phyloP scores from a whole-genome alignment of 352 stramenopile genomes.

The Pythium graminicola region DNA sequence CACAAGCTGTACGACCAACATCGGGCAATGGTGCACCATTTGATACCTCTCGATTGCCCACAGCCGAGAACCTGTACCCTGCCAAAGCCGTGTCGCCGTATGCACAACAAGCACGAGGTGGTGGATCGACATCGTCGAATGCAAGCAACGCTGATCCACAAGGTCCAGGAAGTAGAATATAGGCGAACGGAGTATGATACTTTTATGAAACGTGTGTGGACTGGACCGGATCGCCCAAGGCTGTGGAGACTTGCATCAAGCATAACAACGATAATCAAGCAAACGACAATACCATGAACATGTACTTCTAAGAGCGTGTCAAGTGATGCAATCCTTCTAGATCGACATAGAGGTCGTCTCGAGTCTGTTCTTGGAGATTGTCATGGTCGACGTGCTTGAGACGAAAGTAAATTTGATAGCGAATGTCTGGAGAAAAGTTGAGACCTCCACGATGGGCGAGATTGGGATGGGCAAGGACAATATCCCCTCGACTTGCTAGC shows the following conservation, averaged over 20 bases:
- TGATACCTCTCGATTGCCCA: conserved; percentile 15
- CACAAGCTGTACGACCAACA: too few relatives aligned
- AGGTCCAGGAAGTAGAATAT: conserved; percentile 10
- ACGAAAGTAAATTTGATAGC: conserved; percentile 80
- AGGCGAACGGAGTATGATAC: conserved; percentile 2
- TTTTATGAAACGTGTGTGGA: background rate
- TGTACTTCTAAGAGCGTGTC: too few relatives aligned
- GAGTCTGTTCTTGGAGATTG: conserved; percentile 23
- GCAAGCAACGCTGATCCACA: background rate
- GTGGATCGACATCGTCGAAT: background rate
- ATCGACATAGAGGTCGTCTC: conserved; percentile 40
- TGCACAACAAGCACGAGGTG: conserved; percentile 16
- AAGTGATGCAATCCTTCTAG: conserved; percentile 43
- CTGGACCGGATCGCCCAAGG: too few relatives aligned
- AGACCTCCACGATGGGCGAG: conserved; percentile 66
- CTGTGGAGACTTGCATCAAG: too few relatives aligned
- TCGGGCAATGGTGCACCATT: too few relatives aligned
- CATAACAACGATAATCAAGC: too few relatives aligned
- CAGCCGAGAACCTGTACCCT: conserved; percentile 52
- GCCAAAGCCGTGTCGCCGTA: conserved; percentile 22
- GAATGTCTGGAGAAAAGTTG: conserved; percentile 77
- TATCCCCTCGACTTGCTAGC: conserved; percentile 43
- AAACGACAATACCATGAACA: too few relatives aligned
- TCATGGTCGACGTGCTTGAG: conserved; percentile 65
- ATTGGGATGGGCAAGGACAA: conserved; percentile 70